phyloP scores from a whole-genome alignment of 2,329 filamentous ascomycete species.

The Aureobasidium sp. region DNA sequence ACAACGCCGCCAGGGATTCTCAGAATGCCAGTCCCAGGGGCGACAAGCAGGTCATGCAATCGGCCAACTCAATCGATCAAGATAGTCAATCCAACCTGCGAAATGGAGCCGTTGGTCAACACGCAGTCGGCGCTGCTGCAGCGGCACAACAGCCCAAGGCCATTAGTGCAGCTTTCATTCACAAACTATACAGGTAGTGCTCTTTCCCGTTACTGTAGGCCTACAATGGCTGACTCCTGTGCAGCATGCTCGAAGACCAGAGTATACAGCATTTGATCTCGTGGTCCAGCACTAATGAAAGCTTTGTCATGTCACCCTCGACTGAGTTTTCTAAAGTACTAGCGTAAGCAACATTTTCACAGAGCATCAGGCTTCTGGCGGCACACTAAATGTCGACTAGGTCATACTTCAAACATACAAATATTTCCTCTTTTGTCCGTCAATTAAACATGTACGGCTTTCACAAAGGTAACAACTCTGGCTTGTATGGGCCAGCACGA shows the following conservation, averaged over 20 bases:
- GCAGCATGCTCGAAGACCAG: conserved; percentile 91
- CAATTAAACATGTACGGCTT: conserved; percentile 99
- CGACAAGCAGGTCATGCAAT: conserved; percentile 34
- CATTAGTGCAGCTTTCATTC: conserved; percentile 96
- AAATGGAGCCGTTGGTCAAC: conserved; percentile 33
- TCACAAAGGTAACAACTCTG: conserved; percentile 68
- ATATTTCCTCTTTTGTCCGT: conserved; percentile 95
- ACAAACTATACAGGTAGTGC: conserved; percentile 93
- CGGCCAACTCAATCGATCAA: too few relatives aligned
- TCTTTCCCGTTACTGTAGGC: background rate
- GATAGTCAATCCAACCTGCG: conserved; percentile 22
- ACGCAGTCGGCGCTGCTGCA: conserved; percentile 51
- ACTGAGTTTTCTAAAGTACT: conserved; percentile 97
- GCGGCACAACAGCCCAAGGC: conserved; percentile 92
- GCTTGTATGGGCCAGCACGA: background rate
- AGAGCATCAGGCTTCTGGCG: conserved; percentile 12
- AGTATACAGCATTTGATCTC: conserved; percentile 93
- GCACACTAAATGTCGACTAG: conserved; percentile 38
- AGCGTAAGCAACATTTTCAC: conserved; percentile 56
- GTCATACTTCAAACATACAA: conserved; percentile 99
- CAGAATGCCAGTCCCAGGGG: conserved; percentile 40
- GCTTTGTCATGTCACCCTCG: conserved; percentile 97
- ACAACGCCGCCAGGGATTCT: conserved; percentile 27
- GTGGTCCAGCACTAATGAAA: conserved; percentile 89
- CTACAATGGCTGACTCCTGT: conserved; percentile 22